Conservation (phyloP, 306 rosid genomes). For the Prunus fruticosa region DNA sequence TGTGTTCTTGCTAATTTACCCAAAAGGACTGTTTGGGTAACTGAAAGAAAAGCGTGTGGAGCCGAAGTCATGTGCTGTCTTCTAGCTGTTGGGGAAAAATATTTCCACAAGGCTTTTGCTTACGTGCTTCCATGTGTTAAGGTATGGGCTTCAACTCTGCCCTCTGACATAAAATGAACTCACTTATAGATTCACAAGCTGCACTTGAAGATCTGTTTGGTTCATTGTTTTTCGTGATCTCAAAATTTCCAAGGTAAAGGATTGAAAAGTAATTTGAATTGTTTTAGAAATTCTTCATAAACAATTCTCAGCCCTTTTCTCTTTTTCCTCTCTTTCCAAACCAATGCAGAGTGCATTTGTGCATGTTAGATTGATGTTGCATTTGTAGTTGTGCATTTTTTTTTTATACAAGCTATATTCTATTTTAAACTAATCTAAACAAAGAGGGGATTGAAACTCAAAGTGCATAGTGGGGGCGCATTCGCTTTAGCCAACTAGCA, state of each 20-base stretch:
- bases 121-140: not conserved
- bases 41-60: not conserved
- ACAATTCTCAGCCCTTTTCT: not conserved
- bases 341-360: not conserved
- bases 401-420: no score
- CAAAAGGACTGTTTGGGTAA: not conserved
- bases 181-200: not conserved
- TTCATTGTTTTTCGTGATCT: not conserved
- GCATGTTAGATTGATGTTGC: not conserved
- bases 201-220: not conserved
- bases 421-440: no score
- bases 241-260: not conserved
- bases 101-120: not conserved
- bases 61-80: slow-evolving; percentile 1
- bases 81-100: slow-evolving; percentile 2
- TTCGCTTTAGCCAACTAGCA: not conserved
- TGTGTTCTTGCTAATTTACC: not conserved
- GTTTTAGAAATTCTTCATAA: not conserved
- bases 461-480: not conserved
- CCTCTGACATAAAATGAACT: not conserved
- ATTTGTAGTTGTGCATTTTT: not conserved
- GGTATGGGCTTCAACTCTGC: not conserved
- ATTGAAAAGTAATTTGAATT: not conserved
- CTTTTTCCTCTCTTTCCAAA: not conserved
- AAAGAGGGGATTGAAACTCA: no score